These are phyloP conservation scores for Artemisia annua DNA, from an alignment of 129 eudicot genomes.

Conservation along the genomic window DNA sequence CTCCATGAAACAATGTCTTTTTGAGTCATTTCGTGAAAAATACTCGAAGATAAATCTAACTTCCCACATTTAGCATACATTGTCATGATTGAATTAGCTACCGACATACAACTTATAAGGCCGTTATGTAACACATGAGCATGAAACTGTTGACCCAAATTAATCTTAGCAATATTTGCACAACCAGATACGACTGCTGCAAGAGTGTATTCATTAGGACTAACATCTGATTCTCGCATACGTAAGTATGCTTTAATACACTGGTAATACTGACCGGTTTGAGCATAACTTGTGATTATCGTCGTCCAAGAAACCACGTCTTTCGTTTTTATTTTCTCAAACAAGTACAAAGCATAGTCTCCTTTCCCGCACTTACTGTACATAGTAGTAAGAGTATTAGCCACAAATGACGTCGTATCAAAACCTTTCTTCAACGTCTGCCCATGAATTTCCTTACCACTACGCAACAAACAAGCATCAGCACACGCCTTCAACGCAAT, in stretches of 20 bases:
- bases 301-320: slow-evolving; percentile 98
- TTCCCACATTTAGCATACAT: slow-evolving; percentile 78
- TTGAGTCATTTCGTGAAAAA: slow-evolving; percentile 57
- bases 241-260: slow-evolving; percentile 54
- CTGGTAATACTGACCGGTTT: slow-evolving; percentile 47
- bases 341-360: slow-evolving; percentile 59
- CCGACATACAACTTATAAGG: slow-evolving; percentile 50
- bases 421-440: slow-evolving; percentile 70
- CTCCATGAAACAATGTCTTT: slow-evolving; percentile 88
- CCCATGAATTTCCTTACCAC: slow-evolving; percentile 80
- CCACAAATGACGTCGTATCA: slow-evolving; percentile 60
- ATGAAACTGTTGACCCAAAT: slow-evolving; percentile 74
- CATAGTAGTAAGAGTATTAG: slow-evolving; percentile 81
- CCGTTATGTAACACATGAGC: slow-evolving; percentile 54
- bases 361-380: slow-evolving; percentile 81
- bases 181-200: slow-evolving; percentile 78
- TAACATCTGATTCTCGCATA: slow-evolving; percentile 56
- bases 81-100: slow-evolving; percentile 78
- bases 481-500: slow-evolving; percentile 90
- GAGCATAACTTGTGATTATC: slow-evolving; percentile 61
- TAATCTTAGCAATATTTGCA: slow-evolving; percentile 45
- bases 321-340: slow-evolving; percentile 54
- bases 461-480: slow-evolving; percentile 47
- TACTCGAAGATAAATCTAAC: slow-evolving; percentile 36
- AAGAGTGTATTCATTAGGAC: slow-evolving; percentile 76